Evolutionary conservation across 148 eudicot species (phyloP).

Genomic region (Suaeda aralocaspica): DNA sequence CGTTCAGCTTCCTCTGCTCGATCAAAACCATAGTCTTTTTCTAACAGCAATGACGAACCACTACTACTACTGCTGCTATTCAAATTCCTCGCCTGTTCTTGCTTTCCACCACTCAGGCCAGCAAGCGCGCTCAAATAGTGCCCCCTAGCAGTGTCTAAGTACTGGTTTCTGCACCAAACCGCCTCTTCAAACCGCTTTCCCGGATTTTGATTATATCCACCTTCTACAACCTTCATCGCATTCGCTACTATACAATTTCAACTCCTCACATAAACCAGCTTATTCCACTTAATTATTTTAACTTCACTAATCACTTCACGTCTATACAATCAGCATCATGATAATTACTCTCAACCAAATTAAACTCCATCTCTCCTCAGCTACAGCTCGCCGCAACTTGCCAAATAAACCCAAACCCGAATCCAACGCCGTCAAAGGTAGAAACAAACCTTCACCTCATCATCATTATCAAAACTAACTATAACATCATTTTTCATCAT

Average conservation of each 20-base stretch:
- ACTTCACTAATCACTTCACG: conserved; percentile 46
- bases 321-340: conserved; percentile 47
- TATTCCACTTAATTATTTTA: conserved; percentile 31
- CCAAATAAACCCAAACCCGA: not conserved
- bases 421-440: not conserved
- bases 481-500: not conserved
- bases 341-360: conserved; percentile 43
- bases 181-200: conserved; percentile 46
- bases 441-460: not conserved
- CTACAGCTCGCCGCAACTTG: conserved; percentile 23
- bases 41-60: conserved; percentile 33
- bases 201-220: conserved; percentile 37
- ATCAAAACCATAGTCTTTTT: conserved; percentile 34
- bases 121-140: conserved; percentile 43
- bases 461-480: not conserved
- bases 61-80: conserved; percentile 36
- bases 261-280: conserved; percentile 40
- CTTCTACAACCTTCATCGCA: conserved; percentile 45
- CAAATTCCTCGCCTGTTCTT: conserved; percentile 41
- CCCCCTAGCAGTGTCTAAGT: conserved; percentile 46
- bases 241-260: conserved; percentile 39
- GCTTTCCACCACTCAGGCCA: conserved; percentile 60
- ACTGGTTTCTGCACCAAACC: conserved; percentile 27
- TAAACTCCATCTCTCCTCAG: conserved; percentile 42
- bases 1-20: conserved; percentile 55